Conservation (phyloP, 768 basidiomycete species). For the Neoboletus magnificus region DNA sequence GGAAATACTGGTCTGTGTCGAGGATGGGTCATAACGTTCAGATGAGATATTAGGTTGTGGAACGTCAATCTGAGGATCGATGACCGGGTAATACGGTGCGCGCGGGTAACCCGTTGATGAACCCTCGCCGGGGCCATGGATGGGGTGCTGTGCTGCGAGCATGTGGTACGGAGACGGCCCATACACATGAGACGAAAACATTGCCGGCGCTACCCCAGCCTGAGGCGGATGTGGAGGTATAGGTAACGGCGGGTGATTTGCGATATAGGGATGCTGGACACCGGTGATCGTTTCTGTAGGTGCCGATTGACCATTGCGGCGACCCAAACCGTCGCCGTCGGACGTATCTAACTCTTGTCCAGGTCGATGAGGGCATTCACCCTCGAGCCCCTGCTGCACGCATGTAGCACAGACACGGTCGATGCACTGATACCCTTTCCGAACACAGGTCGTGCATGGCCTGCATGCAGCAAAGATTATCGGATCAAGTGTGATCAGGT, state of each 20-base stretch:
- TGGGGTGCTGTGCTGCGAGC: conserved; percentile 19
- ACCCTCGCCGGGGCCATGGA: conserved; percentile 22
- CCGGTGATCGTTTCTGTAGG: not conserved
- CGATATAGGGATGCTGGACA: conserved; percentile 14
- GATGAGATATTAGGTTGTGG: conserved; percentile 33
- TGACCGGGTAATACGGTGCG: conserved; percentile 37
- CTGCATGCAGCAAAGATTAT: conserved; percentile 28
- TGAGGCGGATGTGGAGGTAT: conserved; percentile 18
- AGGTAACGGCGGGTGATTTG: conserved; percentile 7
- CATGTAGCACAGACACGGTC: conserved; percentile 48
- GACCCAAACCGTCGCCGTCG: conserved; percentile 22
- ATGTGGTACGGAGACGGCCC: conserved; percentile 30
- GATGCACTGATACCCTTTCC: conserved; percentile 51
- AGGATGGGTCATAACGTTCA: conserved; percentile 32
- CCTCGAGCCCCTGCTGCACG: conserved; percentile 40
- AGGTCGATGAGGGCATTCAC: conserved; percentile 44
- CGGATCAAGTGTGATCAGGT: not conserved
- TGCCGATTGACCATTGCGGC: not conserved
- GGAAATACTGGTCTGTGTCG: conserved; percentile 6
- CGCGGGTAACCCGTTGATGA: conserved; percentile 26
- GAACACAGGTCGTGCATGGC: conserved; percentile 48
- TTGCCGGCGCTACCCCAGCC: conserved; percentile 9
- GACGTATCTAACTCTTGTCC: conserved; percentile 23
- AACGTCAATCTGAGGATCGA: conserved; percentile 37
- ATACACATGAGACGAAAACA: conserved; percentile 28